Conservation (phyloP, 768 basidiomycete genomes). For the Tricholomella constricta region DNA sequence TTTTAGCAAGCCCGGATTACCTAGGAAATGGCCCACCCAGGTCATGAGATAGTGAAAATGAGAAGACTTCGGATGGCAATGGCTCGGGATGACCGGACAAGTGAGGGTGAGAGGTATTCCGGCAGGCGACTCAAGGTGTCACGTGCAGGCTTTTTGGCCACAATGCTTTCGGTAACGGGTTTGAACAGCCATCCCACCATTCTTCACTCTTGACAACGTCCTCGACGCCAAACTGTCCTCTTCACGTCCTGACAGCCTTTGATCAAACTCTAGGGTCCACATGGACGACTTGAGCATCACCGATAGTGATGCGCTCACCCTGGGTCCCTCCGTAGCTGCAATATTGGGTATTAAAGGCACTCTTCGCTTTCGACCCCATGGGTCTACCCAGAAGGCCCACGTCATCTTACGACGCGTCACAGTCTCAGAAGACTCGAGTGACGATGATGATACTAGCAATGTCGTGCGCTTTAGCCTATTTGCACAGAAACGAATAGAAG, state of each 20-base stretch:
- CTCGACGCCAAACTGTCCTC: constrained; percentile 6
- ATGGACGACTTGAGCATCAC: constrained; percentile 43
- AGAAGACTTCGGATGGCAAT: no score
- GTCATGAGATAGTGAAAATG: no score
- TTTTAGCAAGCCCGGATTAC: no score
- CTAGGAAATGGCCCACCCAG: no score
- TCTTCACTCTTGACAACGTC: constrained; percentile 13
- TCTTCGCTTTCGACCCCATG: constrained; percentile 68
- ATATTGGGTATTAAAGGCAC: constrained; percentile 62
- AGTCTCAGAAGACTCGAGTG: constrained; percentile 44
- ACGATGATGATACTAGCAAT: constrained; percentile 38
- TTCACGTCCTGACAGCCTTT: constrained; percentile 7
- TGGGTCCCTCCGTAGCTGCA: constrained; percentile 44
- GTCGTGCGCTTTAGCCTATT: constrained; percentile 63
- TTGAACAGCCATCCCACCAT: not conserved
- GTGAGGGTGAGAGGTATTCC: not conserved
- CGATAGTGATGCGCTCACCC: constrained; percentile 31
- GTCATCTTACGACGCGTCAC: constrained; percentile 66
- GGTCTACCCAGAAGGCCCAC: constrained; percentile 68
- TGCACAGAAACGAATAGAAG: constrained; percentile 68
- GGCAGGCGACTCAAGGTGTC: no score
- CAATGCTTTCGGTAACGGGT: constrained; percentile 2
- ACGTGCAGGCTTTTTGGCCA: constrained; percentile 15
- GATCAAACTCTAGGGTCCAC: constrained; percentile 10
- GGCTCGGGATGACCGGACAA: no score